phyloP scores from a whole-genome alignment of 805 yeast species.

The Candida vartiovaarae region DNA sequence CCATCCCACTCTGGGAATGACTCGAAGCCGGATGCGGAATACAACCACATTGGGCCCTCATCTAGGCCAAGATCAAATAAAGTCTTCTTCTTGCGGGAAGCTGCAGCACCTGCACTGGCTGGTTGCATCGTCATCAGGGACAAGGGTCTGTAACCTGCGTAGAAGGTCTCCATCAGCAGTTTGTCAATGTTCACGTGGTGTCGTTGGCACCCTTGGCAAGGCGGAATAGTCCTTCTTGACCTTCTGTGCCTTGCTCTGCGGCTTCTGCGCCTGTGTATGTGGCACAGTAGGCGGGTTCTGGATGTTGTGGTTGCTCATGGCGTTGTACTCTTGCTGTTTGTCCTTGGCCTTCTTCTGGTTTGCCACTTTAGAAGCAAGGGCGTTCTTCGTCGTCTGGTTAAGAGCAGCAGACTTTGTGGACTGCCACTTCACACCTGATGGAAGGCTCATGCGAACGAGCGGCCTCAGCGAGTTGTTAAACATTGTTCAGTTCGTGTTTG shows the following conservation, averaged over 20 bases:
- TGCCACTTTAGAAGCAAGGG: slow-evolving; percentile 15
- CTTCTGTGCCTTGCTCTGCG: not conserved
- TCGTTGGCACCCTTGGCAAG: slow-evolving; percentile 18
- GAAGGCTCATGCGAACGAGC: not conserved
- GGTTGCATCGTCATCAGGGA: slow-evolving; percentile 19
- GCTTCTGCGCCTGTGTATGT: not conserved
- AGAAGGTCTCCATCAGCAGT: slow-evolving; percentile 15
- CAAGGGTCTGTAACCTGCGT: slow-evolving; percentile 20
- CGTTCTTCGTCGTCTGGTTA: slow-evolving; percentile 4
- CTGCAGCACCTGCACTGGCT: slow-evolving; percentile 2
- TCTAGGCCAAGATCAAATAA: slow-evolving; percentile 16
- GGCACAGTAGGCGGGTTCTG: slow-evolving; percentile 2
- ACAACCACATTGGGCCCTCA: slow-evolving; percentile 26
- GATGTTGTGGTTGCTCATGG: slow-evolving; percentile 21
- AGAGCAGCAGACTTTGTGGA: not conserved
- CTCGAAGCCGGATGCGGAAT: slow-evolving; percentile 30
- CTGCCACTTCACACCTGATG: not conserved
- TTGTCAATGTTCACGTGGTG: slow-evolving; percentile 14
- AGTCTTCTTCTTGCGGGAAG: slow-evolving; percentile 14
- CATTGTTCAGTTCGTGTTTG: no score
- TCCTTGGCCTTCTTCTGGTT: slow-evolving; percentile 5
- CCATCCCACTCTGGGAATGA: slow-evolving; percentile 27
- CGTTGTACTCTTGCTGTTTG: slow-evolving; percentile 15
- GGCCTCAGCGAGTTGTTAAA: not conserved
- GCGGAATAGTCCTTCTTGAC: slow-evolving; percentile 17